phyloP scores from a whole-genome alignment of 2,329 filamentous ascomycete species.

The Ophiostoma quercus region DNA sequence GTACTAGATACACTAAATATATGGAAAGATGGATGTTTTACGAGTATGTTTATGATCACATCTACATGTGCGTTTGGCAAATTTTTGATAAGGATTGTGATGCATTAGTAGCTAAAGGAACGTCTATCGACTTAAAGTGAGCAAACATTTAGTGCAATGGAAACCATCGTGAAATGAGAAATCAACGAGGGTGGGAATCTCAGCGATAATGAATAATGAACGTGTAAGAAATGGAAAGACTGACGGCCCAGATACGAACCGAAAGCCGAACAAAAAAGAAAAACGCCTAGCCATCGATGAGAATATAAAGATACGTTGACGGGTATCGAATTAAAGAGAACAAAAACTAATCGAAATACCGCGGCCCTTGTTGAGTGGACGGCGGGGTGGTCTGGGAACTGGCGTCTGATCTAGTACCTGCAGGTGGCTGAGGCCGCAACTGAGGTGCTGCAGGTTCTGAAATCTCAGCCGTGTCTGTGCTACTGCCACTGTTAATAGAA shows the following conservation, averaged over 20 bases:
- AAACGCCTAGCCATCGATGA: neutral
- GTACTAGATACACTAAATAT: neutral
- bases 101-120: neutral
- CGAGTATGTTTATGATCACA: neutral
- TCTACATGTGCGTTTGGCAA: neutral
- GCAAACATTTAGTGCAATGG: neutral
- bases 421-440: neutral
- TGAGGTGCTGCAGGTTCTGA: neutral
- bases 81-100: neutral
- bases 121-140: neutral
- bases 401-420: neutral
- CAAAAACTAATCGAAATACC: neutral
- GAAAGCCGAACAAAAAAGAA: neutral
- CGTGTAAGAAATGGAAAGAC: neutral
- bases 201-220: neutral
- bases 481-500: neutral
- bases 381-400: neutral
- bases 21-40: neutral
- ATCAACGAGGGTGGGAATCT: neutral
- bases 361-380: neutral
- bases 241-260: neutral
- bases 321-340: neutral
- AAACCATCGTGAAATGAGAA: neutral
- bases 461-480: neutral
- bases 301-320: neutral